A percentile compares a stretch with the other conserved stretches of the same genome.
phyloP scores from a whole-genome alignment of 73 alveolate species.

The Paramecium primaurelia region DNA sequence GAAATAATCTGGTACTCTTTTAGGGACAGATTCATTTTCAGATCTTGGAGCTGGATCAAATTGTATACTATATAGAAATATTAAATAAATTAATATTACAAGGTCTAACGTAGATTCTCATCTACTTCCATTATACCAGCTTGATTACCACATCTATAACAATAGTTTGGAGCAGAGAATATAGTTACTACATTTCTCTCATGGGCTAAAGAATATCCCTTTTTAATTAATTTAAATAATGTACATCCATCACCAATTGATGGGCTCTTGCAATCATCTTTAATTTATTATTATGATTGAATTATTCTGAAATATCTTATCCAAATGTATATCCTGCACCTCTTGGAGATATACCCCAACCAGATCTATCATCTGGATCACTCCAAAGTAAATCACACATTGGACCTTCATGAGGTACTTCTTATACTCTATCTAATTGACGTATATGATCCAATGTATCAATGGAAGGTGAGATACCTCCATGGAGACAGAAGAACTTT shows the following conservation, averaged over 20 bases:
- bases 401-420: slow-evolving; percentile 90
- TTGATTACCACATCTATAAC: slow-evolving; percentile 86
- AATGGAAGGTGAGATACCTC: slow-evolving; percentile 93
- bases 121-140: slow-evolving; percentile 76
- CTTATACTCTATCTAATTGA: slow-evolving; percentile 66
- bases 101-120: not conserved
- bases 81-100: not conserved
- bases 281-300: slow-evolving; percentile 72
- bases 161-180: slow-evolving; percentile 82
- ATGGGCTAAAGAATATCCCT: slow-evolving; percentile 74
- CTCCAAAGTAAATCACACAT: slow-evolving; percentile 91
- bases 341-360: slow-evolving; percentile 89
- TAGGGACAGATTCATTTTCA: slow-evolving; percentile 17
- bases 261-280: slow-evolving; percentile 81
- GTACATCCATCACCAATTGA: slow-evolving; percentile 79
- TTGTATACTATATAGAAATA: slow-evolving; percentile 18
- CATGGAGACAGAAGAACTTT: slow-evolving; percentile 97
- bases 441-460: slow-evolving; percentile 71
- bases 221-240: not conserved
- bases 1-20: slow-evolving; percentile 44
- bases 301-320: slow-evolving; percentile 73
- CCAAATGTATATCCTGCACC: slow-evolving; percentile 89
- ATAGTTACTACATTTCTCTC: slow-evolving; percentile 76
- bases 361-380: slow-evolving; percentile 75
- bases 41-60: slow-evolving; percentile 77